Evolutionary conservation across 2,329 filamentous ascomycete genomes (phyloP), one percentile per base, ranked within the genome.

Genomic region (Colletotrichum musae): DNA sequence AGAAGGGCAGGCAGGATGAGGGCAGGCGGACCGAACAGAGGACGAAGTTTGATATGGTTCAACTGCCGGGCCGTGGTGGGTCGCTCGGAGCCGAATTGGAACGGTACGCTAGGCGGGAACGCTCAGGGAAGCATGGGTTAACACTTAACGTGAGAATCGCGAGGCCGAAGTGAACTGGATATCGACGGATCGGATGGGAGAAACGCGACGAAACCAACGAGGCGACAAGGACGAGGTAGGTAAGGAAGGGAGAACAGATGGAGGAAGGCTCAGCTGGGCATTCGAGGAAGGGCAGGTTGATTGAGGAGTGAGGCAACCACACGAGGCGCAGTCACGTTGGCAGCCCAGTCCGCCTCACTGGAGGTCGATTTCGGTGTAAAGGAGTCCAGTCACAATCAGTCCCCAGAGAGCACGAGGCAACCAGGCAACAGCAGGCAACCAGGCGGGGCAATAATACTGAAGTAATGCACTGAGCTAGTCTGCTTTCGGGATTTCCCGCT

Each of bases 51-150:
- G 18, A 51, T 45, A 36, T 47, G 24, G 50, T 61, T 47, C 36
- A 66, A 45, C 32, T 47, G 45, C 57, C 62, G 63, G 62, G 61
- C 67, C 62, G 67, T 41, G 48, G 67, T 70, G 67, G 67, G 67
- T 66, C 62, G 51, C 52, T 70, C 62, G 67, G 67, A 45, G 39
- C 51, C 62, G 62, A 52, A 59, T 52, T 16, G 51, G 43, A 21
- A 60, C 57, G 57, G 26, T 21, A 39, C 28, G 47, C 51, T 60
- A 66, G 53, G 1, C 51, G 28, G 24, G 28, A 45, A 47, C 39
- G 18, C 47, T 45, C 39, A 50, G 28, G 15, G 13, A 59, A 50
- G 60, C 62, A 66, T 56, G 54, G 60, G 45, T 68, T 36, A 36
- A 26, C 6, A 53, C 60, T 43, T 45, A 43, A 21, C 54, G 50